Conservation (phyloP, 176 grass and related monocot genomes). For the Pontederia crassipes region DNA sequence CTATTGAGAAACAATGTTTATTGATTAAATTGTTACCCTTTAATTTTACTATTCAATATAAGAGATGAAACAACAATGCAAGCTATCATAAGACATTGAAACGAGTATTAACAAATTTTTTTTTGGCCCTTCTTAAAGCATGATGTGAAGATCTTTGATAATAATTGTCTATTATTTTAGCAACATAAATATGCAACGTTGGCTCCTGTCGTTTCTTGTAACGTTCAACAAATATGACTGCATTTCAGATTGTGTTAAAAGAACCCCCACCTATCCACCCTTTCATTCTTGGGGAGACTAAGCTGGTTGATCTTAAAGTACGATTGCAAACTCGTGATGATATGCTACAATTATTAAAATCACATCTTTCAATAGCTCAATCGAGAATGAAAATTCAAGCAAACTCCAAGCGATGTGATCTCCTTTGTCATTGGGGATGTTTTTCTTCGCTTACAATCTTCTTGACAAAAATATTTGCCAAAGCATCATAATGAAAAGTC, state of each 20-base stretch:
- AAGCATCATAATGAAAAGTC: neutral
- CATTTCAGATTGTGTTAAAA: neutral
- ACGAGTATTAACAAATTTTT: neutral
- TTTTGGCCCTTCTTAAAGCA: neutral
- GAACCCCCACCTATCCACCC: neutral
- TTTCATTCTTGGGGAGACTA: neutral
- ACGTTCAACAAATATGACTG: neutral
- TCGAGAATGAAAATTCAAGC: slow-evolving; percentile 2
- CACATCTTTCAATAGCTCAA: neutral
- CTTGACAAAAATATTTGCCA: neutral
- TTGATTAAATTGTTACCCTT: neutral
- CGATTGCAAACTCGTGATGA: neutral
- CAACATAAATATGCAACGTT: neutral
- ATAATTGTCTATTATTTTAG: neutral
- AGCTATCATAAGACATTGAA: neutral
- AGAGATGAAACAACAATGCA: neutral
- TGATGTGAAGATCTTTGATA: neutral
- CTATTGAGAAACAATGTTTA: neutral
- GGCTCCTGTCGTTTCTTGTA: neutral
- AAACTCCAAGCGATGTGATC: neutral
- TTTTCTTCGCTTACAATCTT: neutral
- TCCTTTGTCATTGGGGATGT: neutral
- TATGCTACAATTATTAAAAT: neutral
- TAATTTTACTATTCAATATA: neutral
- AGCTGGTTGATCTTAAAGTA: neutral